These are phyloP conservation scores for Dinochytrium kinnereticum DNA, from an alignment of 371 early-diverging fungal species.

Conservation along the genomic window DNA sequence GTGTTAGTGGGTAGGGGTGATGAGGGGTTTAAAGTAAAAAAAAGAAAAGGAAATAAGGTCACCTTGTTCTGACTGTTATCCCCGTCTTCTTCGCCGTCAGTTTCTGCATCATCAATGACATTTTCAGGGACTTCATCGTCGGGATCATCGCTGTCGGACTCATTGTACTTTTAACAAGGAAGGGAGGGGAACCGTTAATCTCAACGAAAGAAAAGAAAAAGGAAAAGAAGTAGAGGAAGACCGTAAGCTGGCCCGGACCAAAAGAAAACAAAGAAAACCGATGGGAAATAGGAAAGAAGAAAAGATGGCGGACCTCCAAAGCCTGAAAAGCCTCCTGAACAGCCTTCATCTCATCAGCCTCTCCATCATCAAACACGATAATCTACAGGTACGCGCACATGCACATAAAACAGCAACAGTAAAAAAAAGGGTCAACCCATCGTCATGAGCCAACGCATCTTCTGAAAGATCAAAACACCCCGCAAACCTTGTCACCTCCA, in stretches of 20 bases:
- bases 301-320: conserved; percentile 55
- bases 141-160: neutral
- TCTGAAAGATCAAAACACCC: too few species aligned
- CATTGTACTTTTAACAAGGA: neutral
- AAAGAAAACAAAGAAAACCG: too few species aligned
- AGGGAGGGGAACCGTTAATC: too few species aligned
- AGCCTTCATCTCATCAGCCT: conserved; percentile 65
- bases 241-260: too few species aligned
- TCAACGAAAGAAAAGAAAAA: too few species aligned
- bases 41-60: too few species aligned
- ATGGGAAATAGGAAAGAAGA: neutral
- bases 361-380: conserved; percentile 80
- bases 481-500: conserved; percentile 36
- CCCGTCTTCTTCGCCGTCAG: conserved; percentile 23
- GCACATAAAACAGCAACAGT: too few species aligned
- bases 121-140: too few species aligned
- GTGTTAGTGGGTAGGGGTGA: neutral
- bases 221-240: too few species aligned
- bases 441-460: too few species aligned
- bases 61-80: conserved; percentile 43
- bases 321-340: conserved; percentile 71
- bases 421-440: too few species aligned
- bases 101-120: conserved; percentile 33
- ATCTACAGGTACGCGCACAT: conserved; percentile 57
- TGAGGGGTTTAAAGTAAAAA: neutral